Percentiles rank a stretch among this genome's conserved stretches.
phyloP scores from a whole-genome alignment of 192 early-diverging fungal genomes.

The Coemansia reversa region DNA sequence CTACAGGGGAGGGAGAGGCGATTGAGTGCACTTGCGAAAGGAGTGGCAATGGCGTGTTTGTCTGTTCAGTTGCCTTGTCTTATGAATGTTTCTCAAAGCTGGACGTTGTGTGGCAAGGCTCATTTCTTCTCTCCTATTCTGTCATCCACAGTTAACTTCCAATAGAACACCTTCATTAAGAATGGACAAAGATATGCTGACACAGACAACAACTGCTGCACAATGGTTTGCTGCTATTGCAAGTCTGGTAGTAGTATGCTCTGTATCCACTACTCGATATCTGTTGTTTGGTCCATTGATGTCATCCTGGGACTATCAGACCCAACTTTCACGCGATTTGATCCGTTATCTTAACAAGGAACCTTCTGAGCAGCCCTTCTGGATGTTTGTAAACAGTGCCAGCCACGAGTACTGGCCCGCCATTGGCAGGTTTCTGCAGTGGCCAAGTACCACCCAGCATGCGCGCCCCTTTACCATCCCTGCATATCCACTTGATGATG shows the following conservation, averaged over 20 bases:
- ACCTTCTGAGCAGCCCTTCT: background rate
- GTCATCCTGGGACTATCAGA: slow-evolving; percentile 18
- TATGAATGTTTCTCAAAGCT: background rate
- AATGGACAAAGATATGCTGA: background rate
- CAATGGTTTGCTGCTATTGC: background rate
- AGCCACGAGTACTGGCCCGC: slow-evolving; percentile 7
- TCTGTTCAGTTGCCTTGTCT: no score
- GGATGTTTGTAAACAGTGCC: background rate
- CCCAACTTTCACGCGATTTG: slow-evolving; percentile 25
- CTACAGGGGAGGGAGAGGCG: background rate
- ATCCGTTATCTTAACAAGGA: slow-evolving; percentile 11
- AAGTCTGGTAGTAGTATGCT: background rate
- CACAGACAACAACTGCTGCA: no score
- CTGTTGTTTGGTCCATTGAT: slow-evolving; percentile 5
- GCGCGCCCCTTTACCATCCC: background rate
- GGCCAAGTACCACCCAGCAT: background rate
- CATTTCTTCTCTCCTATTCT: no score
- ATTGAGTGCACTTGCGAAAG: background rate
- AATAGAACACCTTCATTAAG: background rate
- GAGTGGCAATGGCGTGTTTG: background rate
- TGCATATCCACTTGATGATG: background rate
- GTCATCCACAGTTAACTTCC: no score
- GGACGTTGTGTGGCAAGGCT: background rate
- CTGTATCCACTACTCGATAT: slow-evolving; percentile 7
- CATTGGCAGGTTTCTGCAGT: background rate